Base-by-base conservation (phyloP, 371 early-diverging fungal genomes). In the Apophysomyces sp. region DNA sequence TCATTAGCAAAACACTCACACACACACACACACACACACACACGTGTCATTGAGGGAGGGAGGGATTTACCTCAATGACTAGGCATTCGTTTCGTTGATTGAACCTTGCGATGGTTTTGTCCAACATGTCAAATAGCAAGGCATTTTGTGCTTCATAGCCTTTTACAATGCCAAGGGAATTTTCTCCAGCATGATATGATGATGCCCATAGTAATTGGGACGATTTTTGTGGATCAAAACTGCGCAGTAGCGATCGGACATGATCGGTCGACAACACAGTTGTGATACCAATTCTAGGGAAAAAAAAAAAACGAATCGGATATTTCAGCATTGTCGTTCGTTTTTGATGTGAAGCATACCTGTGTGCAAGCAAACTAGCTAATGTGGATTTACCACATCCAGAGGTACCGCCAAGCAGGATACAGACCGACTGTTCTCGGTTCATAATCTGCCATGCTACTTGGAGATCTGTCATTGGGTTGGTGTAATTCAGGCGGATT, bases 181-280 rank as follows among this genome's bases (percentile, higher is more conserved):
- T 40, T 55, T 71, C 71, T 2, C 68, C 71, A 0, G 75, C 74
- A 51, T 73, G 67, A 34, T 76, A 76, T 12, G 73, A 73, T 9
- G 73, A 73, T 27, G 76, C 72, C 69, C 71, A 76, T 7, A 76
- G 57, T 6, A 76, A 28, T 0, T 55, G 66, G 2, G 63, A 60
- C 11, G 52, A 36, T 30, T 74, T 66, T 29, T 67, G 53, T 12
- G 67, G 41, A 61, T 71, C 67, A 52, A 74, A 76, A 41, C 69
- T 74, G 40, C 76, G 69, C n/a, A 76, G 30, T n/a, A 76, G 44
- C 29, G 66, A 60, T 6, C 76, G 69, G n/a, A 76, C 40, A 52
- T 76, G 72, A 36, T 76, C 73, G 28, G 74, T 76, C 13, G 74
- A 74, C 13, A 76, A 34, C 4, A 76, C 71, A 2, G 76, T 76